Evolutionary conservation across 371 early-diverging fungal species (phyloP).

Genomic region (Rhizopus microsporus): DNA sequence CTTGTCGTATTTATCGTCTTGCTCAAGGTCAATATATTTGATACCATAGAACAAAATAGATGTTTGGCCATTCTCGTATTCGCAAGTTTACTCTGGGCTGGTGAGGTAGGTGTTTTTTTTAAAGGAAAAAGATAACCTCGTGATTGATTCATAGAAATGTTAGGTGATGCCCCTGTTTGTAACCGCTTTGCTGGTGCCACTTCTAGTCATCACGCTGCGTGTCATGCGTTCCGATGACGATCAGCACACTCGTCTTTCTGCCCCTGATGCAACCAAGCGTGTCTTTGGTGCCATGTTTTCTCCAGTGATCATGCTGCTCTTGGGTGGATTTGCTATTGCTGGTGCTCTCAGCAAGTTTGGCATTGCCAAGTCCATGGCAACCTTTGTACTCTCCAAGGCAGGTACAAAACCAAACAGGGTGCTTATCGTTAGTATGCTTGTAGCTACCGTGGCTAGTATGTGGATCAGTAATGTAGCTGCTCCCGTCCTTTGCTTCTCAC

Average conservation of each 20-base stretch:
- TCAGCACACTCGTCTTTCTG: constrained; percentile 44
- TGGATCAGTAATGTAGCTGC: constrained; percentile 98
- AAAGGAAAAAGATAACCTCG: background rate
- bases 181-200: constrained; percentile 87
- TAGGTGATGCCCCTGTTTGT: constrained; percentile 94
- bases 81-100: constrained; percentile 92
- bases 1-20: constrained; percentile 57
- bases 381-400: constrained; percentile 85
- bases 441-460: constrained; percentile 94
- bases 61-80: constrained; percentile 91
- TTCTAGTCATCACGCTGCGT: constrained; percentile 80
- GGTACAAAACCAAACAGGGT: constrained; percentile 84
- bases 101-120: constrained; percentile 62
- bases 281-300: constrained; percentile 83
- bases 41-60: constrained; percentile 65
- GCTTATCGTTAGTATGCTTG: constrained; percentile 90
- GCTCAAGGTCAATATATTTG: constrained; percentile 57
- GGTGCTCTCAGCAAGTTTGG: constrained; percentile 84
- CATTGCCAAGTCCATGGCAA: constrained; percentile 91
- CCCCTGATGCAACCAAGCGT: constrained; percentile 66
- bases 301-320: constrained; percentile 80
- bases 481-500: constrained; percentile 94
- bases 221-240: constrained; percentile 74
- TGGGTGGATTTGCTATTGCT: constrained; percentile 84
- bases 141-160: background rate